Evolutionary conservation across 2,329 filamentous ascomycete species (phyloP), one percentile per base, ranked within the genome.

Genomic region (Alternaria sp.): DNA sequence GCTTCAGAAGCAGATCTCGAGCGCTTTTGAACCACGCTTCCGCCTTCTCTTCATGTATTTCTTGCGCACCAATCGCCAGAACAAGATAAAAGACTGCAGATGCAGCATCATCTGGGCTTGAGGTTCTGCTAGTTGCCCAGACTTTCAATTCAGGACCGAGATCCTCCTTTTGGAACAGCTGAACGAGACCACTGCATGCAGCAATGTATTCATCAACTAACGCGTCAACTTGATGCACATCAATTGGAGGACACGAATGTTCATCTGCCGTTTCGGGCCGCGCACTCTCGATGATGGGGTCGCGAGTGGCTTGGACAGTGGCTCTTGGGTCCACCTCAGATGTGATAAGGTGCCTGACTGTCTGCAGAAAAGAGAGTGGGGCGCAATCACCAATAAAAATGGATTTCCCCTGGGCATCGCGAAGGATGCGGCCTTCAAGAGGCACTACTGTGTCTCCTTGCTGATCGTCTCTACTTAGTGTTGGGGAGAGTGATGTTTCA

Each of bases 331-430:
- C 71, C 8, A 69, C 69, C 40, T 72, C 68, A 10, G 78, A 77
- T 3, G 80, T 79, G 7, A 84, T 79, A 5, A 85, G 76, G 42
- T 83, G 79, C 33, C 82, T 80, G 13, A 84, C 81, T 53, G 81
- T 84, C 64, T 84, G 82, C 34, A 84, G 64, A 52, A 84, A 84
- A 0, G 82, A 84, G 45, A 84, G 71, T 46, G 82, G 83, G 33
- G 82, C 82, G 36, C 81, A 84, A 58, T 85, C 83, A 13, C 83
- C 83, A 28, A 85, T 81, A 62, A 84, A 85, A 66, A 85, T 83
- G 49, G 83, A 80, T 54, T 84, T 84, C 5, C 82, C 82, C 60
- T 83, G 80, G 0, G 81, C 81, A 62, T 84, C 82, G 24, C 81
- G 81, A 9, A 84, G 74, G 26, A 84, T 78, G 9, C 82, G 74